Conservation (phyloP, 441 rosid genomes). For the Biscutella laevigata region DNA sequence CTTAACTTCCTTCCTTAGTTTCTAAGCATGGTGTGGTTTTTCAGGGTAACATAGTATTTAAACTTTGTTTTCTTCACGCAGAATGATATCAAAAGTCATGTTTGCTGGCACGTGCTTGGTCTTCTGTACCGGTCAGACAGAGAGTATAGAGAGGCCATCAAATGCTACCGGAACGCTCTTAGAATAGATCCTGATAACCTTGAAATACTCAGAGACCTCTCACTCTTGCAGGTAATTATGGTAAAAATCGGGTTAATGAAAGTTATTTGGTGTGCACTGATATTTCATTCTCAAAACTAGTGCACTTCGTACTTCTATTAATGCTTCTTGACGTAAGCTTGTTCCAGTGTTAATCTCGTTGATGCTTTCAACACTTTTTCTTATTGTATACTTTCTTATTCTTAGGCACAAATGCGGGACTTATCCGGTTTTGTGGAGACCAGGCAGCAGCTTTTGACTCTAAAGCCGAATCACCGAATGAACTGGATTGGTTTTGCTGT, state of each 20-base stretch:
- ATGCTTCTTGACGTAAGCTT: background rate
- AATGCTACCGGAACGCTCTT: constrained; percentile 92
- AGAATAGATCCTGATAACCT: constrained; percentile 97
- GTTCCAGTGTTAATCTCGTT: background rate
- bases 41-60: constrained; percentile 3
- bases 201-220: constrained; percentile 92
- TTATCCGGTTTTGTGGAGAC: constrained; percentile 95
- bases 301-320: constrained; percentile 1
- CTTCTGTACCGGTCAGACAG: constrained; percentile 98
- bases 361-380: background rate
- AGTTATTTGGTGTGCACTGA: background rate
- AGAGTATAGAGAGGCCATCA: constrained; percentile 99
- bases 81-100: constrained; percentile 99
- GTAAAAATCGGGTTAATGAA: background rate
- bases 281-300: background rate
- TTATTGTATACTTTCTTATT: constrained; percentile 23
- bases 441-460: constrained; percentile 84
- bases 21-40: constrained; percentile 4
- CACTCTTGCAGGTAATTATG: constrained; percentile 78
- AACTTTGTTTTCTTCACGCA: constrained; percentile 33
- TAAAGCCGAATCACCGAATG: constrained; percentile 98
- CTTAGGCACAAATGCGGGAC: constrained; percentile 99
- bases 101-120: constrained; percentile 99
- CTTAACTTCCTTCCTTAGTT: background rate
- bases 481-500: constrained; percentile 99